Conservation (phyloP, 2,329 filamentous ascomycete genomes). For the Rutstroemia sydowiana region DNA sequence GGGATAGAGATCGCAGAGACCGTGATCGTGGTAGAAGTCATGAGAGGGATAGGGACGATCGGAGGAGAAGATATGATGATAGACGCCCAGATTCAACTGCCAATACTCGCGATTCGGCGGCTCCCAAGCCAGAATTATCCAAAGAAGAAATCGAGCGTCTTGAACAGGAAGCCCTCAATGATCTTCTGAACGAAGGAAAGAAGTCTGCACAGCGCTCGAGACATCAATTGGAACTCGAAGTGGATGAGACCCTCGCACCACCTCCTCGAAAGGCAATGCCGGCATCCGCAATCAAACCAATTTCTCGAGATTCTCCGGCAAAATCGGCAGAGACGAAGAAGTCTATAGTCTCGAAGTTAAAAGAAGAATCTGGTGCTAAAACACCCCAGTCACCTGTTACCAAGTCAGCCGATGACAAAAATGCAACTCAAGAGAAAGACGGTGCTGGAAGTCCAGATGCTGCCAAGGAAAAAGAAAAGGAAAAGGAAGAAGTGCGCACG, state of each 20-base stretch:
- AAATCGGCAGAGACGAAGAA: constrained; percentile 27
- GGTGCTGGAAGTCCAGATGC: constrained; percentile 1
- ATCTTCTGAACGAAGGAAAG: constrained; percentile 30
- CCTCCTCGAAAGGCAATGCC: constrained; percentile 29
- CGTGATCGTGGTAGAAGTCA: constrained; percentile 16
- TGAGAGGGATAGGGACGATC: constrained; percentile 24
- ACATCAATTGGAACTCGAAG: constrained; percentile 28
- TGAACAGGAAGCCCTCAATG: constrained; percentile 30
- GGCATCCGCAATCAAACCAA: constrained; percentile 30
- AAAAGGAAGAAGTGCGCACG: neutral
- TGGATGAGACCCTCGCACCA: constrained; percentile 29
- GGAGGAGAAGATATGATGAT: constrained; percentile 21
- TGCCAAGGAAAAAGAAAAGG: constrained; percentile 1
- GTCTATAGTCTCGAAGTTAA: constrained; percentile 8
- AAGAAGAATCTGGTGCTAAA: constrained; percentile 21
- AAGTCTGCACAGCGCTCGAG: constrained; percentile 25
- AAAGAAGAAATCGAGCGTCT: constrained; percentile 29
- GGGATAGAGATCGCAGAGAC: constrained; percentile 24
- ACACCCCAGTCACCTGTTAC: constrained; percentile 10
- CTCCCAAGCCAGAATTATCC: constrained; percentile 23
- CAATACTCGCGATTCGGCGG: constrained; percentile 9
- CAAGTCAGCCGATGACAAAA: constrained; percentile 9
- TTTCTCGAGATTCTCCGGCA: constrained; percentile 23
- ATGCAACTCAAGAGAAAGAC: constrained; percentile 13
- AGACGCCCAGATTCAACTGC: constrained; percentile 15